Evolutionary conservation across 2,329 filamentous ascomycete species (phyloP).

Genomic region (Coniochaeta sp.): DNA sequence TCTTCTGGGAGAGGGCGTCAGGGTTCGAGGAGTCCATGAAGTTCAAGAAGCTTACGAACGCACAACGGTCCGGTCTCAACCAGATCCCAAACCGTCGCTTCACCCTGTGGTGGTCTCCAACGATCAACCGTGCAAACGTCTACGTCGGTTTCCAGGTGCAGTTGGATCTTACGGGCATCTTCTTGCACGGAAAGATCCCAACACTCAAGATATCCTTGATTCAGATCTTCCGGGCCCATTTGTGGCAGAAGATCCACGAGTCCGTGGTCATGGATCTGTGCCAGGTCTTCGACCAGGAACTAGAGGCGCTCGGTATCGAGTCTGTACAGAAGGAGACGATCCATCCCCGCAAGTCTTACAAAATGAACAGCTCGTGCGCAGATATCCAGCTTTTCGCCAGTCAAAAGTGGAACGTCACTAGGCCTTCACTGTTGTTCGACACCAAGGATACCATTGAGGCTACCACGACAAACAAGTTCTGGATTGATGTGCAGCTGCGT

Average conservation of each 20-base stretch:
- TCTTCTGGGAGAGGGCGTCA: too few relatives aligned
- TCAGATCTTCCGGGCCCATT: slow-evolving; percentile 98
- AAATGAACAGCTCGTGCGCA: slow-evolving; percentile 99
- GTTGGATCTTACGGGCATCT: slow-evolving; percentile 94
- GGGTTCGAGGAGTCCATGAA: slow-evolving; percentile 59
- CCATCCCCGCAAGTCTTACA: slow-evolving; percentile 98
- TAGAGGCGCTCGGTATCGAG: slow-evolving; percentile 93
- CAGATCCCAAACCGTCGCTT: slow-evolving; percentile 99
- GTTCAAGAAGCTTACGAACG: slow-evolving; percentile 98
- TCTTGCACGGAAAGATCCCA: slow-evolving; percentile 97
- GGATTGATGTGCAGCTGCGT: slow-evolving; percentile 92
- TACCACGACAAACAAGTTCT: slow-evolving; percentile 98
- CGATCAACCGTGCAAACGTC: slow-evolving; percentile 92
- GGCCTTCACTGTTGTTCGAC: slow-evolving; percentile 88
- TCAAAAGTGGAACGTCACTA: slow-evolving; percentile 97
- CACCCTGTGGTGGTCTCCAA: slow-evolving; percentile 94
- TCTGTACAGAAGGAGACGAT: slow-evolving; percentile 99
- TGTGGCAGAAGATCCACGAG: slow-evolving; percentile 99
- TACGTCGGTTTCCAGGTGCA: slow-evolving; percentile 99
- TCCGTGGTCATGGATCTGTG: slow-evolving; percentile 98
- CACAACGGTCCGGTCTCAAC: slow-evolving; percentile 91
- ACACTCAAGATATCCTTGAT: slow-evolving; percentile 98
- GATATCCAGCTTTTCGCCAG: slow-evolving; percentile 95
- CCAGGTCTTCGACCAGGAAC: slow-evolving; percentile 95
- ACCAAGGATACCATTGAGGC: slow-evolving; percentile 93